Conservation (phyloP, 768 basidiomycete species). For the Strobilomyces dryophilus region DNA sequence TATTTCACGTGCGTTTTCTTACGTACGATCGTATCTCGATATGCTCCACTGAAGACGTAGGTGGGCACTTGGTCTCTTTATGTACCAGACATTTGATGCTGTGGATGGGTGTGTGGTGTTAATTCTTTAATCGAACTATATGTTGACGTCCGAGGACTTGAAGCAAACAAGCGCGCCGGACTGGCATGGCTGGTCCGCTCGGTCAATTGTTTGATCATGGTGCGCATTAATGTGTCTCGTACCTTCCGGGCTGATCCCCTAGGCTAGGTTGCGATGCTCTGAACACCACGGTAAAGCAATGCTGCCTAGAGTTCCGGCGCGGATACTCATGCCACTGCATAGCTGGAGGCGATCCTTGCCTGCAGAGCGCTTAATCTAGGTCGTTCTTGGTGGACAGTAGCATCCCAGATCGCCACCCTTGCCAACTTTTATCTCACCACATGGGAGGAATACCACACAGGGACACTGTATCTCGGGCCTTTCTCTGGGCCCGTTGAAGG, state of each 20-base stretch:
- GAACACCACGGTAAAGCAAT: slow-evolving; percentile 75
- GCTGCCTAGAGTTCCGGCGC: background rate
- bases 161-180: slow-evolving; percentile 93
- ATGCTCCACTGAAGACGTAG: slow-evolving; percentile 35
- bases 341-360: slow-evolving; percentile 86
- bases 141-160: background rate
- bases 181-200: slow-evolving; percentile 95
- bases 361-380: slow-evolving; percentile 86
- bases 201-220: slow-evolving; percentile 99
- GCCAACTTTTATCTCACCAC: slow-evolving; percentile 73
- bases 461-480: slow-evolving; percentile 84
- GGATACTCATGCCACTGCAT: slow-evolving; percentile 1
- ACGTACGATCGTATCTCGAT: background rate
- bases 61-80: slow-evolving; percentile 84
- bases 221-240: slow-evolving; percentile 25
- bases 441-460: slow-evolving; percentile 88
- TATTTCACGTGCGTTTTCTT: slow-evolving; percentile 72
- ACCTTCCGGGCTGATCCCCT: background rate
- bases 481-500: slow-evolving; percentile 98
- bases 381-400: slow-evolving; percentile 96
- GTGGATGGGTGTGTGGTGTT: slow-evolving; percentile 68
- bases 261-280: slow-evolving; percentile 80
- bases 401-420: slow-evolving; percentile 67
- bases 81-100: slow-evolving; percentile 87
- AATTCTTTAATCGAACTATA: background rate